Evolutionary conservation across 441 rosid genomes (phyloP).

Genomic region (Francoa sonchifolia): DNA sequence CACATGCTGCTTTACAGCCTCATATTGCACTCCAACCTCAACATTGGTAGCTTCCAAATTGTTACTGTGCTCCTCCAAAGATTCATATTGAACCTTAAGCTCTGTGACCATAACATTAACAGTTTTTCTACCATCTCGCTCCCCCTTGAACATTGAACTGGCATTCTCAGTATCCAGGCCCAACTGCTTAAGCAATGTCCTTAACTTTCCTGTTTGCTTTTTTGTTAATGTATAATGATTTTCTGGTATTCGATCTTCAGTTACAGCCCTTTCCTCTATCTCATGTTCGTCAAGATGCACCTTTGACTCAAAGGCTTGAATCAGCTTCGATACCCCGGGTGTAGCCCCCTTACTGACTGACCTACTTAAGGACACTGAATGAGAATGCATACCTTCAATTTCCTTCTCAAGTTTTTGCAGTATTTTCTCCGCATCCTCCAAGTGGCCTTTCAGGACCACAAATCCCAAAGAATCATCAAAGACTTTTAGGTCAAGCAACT

Average conservation of each 20-base stretch:
- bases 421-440: slow-evolving; percentile 47
- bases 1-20: slow-evolving; percentile 46
- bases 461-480: slow-evolving; percentile 32
- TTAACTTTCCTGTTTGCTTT: slow-evolving; percentile 42
- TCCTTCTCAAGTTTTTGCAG: slow-evolving; percentile 52
- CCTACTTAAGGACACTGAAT: slow-evolving; percentile 21
- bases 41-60: slow-evolving; percentile 44
- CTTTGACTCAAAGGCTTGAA: slow-evolving; percentile 84
- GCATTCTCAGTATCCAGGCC: slow-evolving; percentile 39
- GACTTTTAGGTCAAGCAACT: slow-evolving; percentile 22
- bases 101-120: slow-evolving; percentile 28
- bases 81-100: slow-evolving; percentile 34
- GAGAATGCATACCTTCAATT: slow-evolving; percentile 40
- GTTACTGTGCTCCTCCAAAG: slow-evolving; percentile 36
- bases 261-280: slow-evolving; percentile 27
- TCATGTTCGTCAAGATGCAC: slow-evolving; percentile 45
- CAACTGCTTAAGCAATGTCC: slow-evolving; percentile 45
- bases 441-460: slow-evolving; percentile 30
- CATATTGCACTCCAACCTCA: slow-evolving; percentile 52
- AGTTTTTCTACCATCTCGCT: slow-evolving; percentile 30
- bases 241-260: slow-evolving; percentile 27
- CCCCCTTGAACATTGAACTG: slow-evolving; percentile 24
- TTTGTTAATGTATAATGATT: slow-evolving; percentile 33
- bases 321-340: slow-evolving; percentile 66
- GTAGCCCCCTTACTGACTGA: slow-evolving; percentile 31